Evolutionary conservation across 1,139 yeast species (phyloP), one percentile per base, ranked within the genome.

Genomic region (Eremothecium sinecaudum): DNA sequence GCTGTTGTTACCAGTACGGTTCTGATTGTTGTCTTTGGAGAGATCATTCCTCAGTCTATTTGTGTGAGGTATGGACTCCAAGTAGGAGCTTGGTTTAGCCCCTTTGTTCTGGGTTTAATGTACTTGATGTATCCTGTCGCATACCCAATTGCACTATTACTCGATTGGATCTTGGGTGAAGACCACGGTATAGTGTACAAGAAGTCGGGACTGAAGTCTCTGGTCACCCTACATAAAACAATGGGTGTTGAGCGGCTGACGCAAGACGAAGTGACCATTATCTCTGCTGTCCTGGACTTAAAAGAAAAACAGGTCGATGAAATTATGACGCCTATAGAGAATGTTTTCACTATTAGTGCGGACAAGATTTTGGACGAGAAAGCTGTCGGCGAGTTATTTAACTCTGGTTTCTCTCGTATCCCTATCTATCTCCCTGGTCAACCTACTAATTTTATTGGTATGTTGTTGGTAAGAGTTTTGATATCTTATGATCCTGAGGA

Each of bases 401-500:
- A 86, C 50, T 86, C 95, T 7, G 98, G 98, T 0, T 90, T 83
- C 60, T 82, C 93, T 14, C 73, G 98, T 57, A 87, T 90, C 44
- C 98, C 98, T n/a, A 84, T 90, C 48, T 90, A 84, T 58, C 66
- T 81, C 33, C 96, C 97, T 2, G 75, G 75, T 45, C 94, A 90
- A 54, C 94, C 95, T 10, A 65, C 71, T 41, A 90, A 90, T 58
- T 90, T 86, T 58, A 81, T 86, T 43, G 98, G 98, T 17, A 90
- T 90, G 98, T 66, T 90, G 34, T 67, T 90, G 33, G 97, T 90
- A 18, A 69, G 97, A 44, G 92, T 90, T 22, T 69, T 90, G 52
- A 90, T 90, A 45, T 81, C 94, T 40, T 90, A 90, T 59, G 98
- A 90, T 51, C 97, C 98, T 2, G 97, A 87, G 58, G 98, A 90